phyloP scores from a whole-genome alignment of 306 rosid genomes.

The Prunus kanzakura region DNA sequence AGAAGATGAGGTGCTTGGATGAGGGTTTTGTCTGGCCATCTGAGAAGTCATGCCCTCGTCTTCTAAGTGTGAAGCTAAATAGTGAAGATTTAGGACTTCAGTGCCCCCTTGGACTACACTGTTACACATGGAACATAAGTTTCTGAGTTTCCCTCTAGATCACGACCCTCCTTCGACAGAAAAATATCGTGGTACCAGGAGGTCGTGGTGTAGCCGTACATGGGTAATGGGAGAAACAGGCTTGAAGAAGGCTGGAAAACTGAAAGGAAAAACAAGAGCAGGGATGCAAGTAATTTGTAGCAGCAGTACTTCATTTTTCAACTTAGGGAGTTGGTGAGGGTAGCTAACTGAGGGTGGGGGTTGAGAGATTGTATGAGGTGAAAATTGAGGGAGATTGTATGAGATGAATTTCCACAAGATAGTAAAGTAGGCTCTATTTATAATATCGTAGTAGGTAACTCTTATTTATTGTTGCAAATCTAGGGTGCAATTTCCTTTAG shows the following conservation, averaged over 20 bases:
- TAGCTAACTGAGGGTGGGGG: too few relatives aligned
- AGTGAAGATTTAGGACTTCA: background rate
- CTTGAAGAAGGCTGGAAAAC: too few relatives aligned
- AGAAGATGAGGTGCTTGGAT: background rate
- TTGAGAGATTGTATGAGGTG: background rate
- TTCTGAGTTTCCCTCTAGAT: too few relatives aligned
- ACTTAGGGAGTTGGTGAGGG: too few relatives aligned
- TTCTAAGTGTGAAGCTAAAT: background rate
- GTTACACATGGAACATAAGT: background rate
- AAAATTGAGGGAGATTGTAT: background rate
- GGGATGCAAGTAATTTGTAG: background rate
- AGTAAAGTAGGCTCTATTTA: background rate
- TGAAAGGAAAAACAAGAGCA: background rate
- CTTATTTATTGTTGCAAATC: too few relatives aligned
- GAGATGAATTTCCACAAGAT: background rate
- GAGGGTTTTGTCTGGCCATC: background rate
- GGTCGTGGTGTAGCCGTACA: too few relatives aligned
- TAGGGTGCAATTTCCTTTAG: too few relatives aligned
- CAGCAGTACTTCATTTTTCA: too few relatives aligned
- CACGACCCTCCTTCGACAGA: too few relatives aligned
- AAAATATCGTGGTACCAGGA: too few relatives aligned
- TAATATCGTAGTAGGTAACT: background rate
- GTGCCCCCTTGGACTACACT: background rate
- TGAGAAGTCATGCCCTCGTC: background rate
- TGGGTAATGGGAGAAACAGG: too few relatives aligned